A percentile compares a stretch with the other conserved stretches of the same genome.
phyloP scores from a whole-genome alignment of 164 flowering plant genomes.

The Paratinospora sagittata region DNA sequence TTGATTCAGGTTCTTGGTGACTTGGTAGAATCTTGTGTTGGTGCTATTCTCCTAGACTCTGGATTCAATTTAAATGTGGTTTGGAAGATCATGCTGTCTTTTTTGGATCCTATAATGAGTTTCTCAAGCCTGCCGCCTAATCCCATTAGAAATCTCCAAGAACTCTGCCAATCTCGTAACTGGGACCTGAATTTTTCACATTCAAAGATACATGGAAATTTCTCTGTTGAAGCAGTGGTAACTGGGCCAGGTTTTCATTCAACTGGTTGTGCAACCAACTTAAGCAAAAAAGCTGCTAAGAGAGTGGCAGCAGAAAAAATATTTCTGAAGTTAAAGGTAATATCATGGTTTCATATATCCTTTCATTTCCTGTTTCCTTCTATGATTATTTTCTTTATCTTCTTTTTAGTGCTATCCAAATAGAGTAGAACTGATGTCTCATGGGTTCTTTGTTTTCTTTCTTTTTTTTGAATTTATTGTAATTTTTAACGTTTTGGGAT shows the following conservation, averaged over 20 bases:
- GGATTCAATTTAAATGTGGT: conserved; percentile 62
- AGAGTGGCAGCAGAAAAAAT: conserved; percentile 45
- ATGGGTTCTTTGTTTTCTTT: background rate
- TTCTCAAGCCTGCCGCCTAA: conserved; percentile 49
- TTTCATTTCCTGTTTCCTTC: background rate
- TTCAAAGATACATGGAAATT: conserved; percentile 32
- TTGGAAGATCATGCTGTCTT: conserved; percentile 60
- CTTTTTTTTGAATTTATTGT: background rate
- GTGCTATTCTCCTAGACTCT: conserved; percentile 77
- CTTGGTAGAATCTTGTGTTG: conserved; percentile 86
- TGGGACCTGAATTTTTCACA: conserved; percentile 33
- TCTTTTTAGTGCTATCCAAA: background rate
- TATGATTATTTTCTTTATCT: background rate
- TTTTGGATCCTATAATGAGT: conserved; percentile 52
- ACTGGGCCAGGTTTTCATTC: conserved; percentile 17
- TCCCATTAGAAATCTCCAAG: conserved; percentile 71
- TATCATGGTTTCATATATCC: background rate
- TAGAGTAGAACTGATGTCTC: background rate
- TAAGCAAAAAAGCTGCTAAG: conserved; percentile 50
- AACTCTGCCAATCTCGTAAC: conserved; percentile 61
- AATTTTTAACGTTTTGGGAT: background rate
- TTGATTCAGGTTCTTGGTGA: conserved; percentile 82
- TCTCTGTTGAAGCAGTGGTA: conserved; percentile 41
- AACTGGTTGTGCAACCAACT: conserved; percentile 34
- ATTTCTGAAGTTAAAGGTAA: conserved; percentile 50